A percentile compares a stretch with the other conserved stretches of the same genome.
Evolutionary conservation across 169 alveolate genomes (phyloP).

Genomic region (Theileria parva): DNA sequence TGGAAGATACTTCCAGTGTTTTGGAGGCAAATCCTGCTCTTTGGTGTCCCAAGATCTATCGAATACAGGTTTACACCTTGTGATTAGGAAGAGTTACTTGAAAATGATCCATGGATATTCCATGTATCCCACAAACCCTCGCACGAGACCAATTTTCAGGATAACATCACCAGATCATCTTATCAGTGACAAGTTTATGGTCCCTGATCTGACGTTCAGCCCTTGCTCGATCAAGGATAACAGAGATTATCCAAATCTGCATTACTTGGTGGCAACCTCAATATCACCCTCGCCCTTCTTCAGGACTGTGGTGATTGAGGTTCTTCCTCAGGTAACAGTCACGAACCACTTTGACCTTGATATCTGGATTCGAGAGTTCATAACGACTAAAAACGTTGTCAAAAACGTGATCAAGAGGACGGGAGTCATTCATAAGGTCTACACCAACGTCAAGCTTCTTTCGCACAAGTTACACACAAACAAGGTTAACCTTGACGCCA

Average conservation of each 20-base stretch:
- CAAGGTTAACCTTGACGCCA: constrained; percentile 56
- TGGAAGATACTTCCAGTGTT: constrained; percentile 57
- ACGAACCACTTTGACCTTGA: constrained; percentile 54
- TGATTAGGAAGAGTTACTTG: constrained; percentile 42
- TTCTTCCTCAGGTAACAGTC: constrained; percentile 76
- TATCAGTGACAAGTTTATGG: constrained; percentile 43
- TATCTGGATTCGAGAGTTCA: constrained; percentile 69
- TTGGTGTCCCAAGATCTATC: constrained; percentile 58
- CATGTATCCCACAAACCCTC: constrained; percentile 21
- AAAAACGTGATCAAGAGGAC: constrained; percentile 50
- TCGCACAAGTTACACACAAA: constrained; percentile 76
- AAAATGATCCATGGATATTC: constrained; percentile 33
- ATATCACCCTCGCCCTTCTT: constrained; percentile 84
- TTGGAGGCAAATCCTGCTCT: constrained; percentile 51
- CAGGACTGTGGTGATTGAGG: constrained; percentile 79
- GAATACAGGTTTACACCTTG: constrained; percentile 54
- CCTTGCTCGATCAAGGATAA: constrained; percentile 59
- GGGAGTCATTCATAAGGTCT: constrained; percentile 43
- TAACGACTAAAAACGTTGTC: constrained; percentile 17
- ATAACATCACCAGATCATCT: constrained; percentile 35
- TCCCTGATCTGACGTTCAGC: constrained; percentile 59
- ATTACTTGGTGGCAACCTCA: constrained; percentile 74
- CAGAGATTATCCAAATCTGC: constrained; percentile 71
- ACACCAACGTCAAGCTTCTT: constrained; percentile 74
- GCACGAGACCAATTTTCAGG: constrained; percentile 31